Evolutionary conservation across 305 asterid genomes (phyloP).

Genomic region (Solanum chacoense): DNA sequence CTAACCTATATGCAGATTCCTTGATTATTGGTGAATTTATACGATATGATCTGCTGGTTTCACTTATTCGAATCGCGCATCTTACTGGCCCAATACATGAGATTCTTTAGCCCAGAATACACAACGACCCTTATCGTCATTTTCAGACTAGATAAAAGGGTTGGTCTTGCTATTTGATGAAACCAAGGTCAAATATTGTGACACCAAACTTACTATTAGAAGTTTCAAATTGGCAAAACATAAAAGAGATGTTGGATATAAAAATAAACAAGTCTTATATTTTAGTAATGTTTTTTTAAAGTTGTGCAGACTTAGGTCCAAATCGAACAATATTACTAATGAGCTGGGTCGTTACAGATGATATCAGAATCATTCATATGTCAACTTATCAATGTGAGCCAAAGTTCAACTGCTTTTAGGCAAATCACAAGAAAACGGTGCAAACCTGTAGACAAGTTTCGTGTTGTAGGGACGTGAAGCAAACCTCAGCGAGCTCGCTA

Average conservation of each 20-base stretch:
- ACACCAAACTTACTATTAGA: neutral
- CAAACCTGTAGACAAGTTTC: neutral
- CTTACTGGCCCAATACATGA: neutral
- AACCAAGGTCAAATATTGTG: neutral
- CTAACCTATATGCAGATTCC: neutral
- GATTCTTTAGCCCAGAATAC: neutral
- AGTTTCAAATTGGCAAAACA: neutral
- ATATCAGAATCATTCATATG: neutral
- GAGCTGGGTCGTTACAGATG: neutral
- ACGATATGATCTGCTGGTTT: neutral
- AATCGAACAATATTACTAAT: neutral
- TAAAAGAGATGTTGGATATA: neutral
- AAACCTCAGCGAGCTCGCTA: neutral
- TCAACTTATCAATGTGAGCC: neutral
- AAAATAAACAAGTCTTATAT: neutral
- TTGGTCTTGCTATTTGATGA: neutral
- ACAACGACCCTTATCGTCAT: neutral
- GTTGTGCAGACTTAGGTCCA: neutral
- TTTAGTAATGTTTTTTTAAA: neutral
- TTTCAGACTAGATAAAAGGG: neutral
- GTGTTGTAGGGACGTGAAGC: accelerated
- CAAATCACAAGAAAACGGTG: neutral
- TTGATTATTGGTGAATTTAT: neutral
- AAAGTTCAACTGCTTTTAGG: neutral
- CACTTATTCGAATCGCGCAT: neutral